Evolutionary conservation across 306 rosid genomes (phyloP).

Genomic region (Trifolium subterraneum): DNA sequence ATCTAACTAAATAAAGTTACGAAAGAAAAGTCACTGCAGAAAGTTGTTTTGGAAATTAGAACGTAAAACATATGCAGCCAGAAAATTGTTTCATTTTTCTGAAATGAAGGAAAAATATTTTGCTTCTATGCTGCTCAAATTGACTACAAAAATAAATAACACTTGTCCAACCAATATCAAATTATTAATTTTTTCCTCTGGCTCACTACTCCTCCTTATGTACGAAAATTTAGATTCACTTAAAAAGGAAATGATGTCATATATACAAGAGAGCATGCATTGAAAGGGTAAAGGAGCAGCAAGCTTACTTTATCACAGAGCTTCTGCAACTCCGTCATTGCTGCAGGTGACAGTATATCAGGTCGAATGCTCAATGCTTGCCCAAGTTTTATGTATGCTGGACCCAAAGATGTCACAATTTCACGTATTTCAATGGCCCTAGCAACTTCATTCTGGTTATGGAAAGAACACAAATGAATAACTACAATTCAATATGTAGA

Average conservation of each 20-base stretch:
- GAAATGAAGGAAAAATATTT: slow-evolving; percentile 10
- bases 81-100: slow-evolving; percentile 27
- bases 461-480: slow-evolving; percentile 37
- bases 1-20: slow-evolving; percentile 12
- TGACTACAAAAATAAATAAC: slow-evolving; percentile 28
- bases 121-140: slow-evolving; percentile 18
- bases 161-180: slow-evolving; percentile 32
- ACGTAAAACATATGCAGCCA: slow-evolving; percentile 16
- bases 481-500: slow-evolving; percentile 11
- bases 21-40: slow-evolving; percentile 9
- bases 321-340: slow-evolving; percentile 96
- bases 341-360: slow-evolving; percentile 90
- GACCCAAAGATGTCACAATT: slow-evolving; percentile 98
- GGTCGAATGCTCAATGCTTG: slow-evolving; percentile 99
- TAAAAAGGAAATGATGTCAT: slow-evolving; percentile 30
- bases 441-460: slow-evolving; percentile 89
- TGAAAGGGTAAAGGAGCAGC: slow-evolving; percentile 12
- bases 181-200: background rate
- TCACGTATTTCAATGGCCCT: slow-evolving; percentile 95
- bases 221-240: slow-evolving; percentile 8
- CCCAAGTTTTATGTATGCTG: slow-evolving; percentile 97
- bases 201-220: slow-evolving; percentile 11
- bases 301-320: slow-evolving; percentile 89
- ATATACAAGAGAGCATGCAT: slow-evolving; percentile 5
- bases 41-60: slow-evolving; percentile 41